Evolutionary conservation across 1,284 basidiomycete species (phyloP).

Genomic region (Mycena citricolor): DNA sequence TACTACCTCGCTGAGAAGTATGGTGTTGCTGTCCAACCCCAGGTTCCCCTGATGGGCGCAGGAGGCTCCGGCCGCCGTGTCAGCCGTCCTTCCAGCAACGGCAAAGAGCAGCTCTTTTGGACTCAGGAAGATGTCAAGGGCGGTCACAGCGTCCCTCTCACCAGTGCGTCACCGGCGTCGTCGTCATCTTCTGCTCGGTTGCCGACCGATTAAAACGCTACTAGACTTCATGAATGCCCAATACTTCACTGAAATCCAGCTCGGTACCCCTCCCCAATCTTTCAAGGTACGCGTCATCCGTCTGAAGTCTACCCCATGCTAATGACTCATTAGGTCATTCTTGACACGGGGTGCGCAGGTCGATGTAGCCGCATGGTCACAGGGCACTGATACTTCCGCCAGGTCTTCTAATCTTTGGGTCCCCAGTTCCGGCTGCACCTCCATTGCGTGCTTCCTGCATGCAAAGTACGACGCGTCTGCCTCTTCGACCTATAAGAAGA

Average conservation of each 20-base stretch:
- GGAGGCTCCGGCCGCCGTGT: slow-evolving; percentile 74
- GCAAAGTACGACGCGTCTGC: slow-evolving; percentile 86
- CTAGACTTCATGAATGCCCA: slow-evolving; percentile 97
- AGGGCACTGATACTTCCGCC: slow-evolving; percentile 7
- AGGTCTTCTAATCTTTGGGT: slow-evolving; percentile 95
- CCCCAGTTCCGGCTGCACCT: slow-evolving; percentile 85
- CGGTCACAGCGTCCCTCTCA: slow-evolving; percentile 88
- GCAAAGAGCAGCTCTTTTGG: slow-evolving; percentile 75
- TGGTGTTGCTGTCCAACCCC: slow-evolving; percentile 52
- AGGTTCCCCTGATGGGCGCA: slow-evolving; percentile 70
- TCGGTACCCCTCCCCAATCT: slow-evolving; percentile 79
- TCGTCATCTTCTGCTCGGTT: slow-evolving; percentile 4
- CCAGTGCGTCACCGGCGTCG: slow-evolving; percentile 57
- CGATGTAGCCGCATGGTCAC: slow-evolving; percentile 2
- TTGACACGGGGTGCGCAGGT: slow-evolving; percentile 74
- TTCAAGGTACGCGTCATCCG: slow-evolving; percentile 37
- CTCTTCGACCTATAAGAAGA: slow-evolving; percentile 89
- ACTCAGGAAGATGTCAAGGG: slow-evolving; percentile 78
- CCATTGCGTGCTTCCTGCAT: slow-evolving; percentile 98
- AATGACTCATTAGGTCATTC: slow-evolving; percentile 77
- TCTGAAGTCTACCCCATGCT: slow-evolving; percentile 9
- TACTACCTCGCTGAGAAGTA: slow-evolving; percentile 90
- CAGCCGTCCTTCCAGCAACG: slow-evolving; percentile 42
- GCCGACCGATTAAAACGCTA: slow-evolving; percentile 16
- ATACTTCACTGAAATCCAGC: slow-evolving; percentile 87